Evolutionary conservation across 2,329 filamentous ascomycete genomes (phyloP).

Genomic region (Pestalotiopsis sp.): DNA sequence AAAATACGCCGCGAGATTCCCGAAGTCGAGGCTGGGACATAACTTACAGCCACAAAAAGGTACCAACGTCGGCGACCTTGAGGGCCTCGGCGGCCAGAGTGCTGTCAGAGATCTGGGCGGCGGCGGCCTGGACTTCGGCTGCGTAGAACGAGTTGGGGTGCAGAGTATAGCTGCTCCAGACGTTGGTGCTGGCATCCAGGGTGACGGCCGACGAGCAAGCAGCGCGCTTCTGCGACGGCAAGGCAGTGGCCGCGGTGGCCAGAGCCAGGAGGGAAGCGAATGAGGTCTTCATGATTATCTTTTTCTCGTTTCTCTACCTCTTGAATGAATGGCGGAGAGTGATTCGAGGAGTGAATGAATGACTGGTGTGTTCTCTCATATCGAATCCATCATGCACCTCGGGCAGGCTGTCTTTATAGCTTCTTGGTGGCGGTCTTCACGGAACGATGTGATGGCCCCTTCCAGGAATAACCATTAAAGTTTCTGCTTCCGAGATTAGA

Average conservation of each 20-base stretch:
- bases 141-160: slow-evolving; percentile 35
- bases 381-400: background rate
- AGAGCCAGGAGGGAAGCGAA: slow-evolving; percentile 33
- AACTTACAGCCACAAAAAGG: slow-evolving; percentile 56
- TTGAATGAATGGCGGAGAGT: background rate
- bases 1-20: background rate
- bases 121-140: slow-evolving; percentile 28
- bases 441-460: background rate
- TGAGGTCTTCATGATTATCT: slow-evolving; percentile 11
- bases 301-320: background rate
- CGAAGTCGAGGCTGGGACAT: background rate
- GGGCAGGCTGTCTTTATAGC: background rate
- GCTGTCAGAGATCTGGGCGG: slow-evolving; percentile 34
- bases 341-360: background rate
- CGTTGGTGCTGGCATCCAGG: slow-evolving; percentile 33
- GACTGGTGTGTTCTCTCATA: background rate
- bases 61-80: slow-evolving; percentile 55
- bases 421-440: background rate
- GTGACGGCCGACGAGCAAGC: slow-evolving; percentile 28
- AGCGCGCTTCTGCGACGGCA: slow-evolving; percentile 48
- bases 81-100: slow-evolving; percentile 57
- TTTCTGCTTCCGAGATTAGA: slow-evolving; percentile 7
- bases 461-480: background rate
- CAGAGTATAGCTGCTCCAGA: slow-evolving; percentile 31
- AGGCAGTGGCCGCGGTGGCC: slow-evolving; percentile 43